Evolutionary conservation across 257 asterid species (phyloP).

Genomic region (Solanum sejunctum): DNA sequence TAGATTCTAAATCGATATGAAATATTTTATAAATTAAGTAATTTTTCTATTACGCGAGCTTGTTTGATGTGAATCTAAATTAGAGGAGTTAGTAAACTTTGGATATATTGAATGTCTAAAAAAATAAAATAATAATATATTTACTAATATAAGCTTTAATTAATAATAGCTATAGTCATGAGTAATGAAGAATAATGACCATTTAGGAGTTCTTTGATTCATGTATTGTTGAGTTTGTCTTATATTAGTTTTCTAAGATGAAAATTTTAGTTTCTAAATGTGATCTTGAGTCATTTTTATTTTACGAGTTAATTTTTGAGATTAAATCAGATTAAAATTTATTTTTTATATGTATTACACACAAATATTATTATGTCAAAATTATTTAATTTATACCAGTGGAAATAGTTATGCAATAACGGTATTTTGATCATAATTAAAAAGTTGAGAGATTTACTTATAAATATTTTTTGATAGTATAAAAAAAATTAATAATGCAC

Average conservation of each 20-base stretch:
- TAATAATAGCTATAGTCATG: background rate
- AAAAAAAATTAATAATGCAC: background rate
- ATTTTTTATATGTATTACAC: background rate
- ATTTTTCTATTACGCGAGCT: background rate
- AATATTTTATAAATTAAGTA: background rate
- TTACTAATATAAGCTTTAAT: background rate
- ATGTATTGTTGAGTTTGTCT: background rate
- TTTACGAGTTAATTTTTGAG: background rate
- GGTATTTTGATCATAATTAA: background rate
- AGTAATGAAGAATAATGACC: background rate
- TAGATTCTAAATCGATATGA: background rate
- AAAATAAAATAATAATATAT: background rate
- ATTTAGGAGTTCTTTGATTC: background rate
- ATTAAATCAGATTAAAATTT: background rate
- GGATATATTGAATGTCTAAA: background rate
- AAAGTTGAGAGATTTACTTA: no score
- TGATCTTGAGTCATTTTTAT: background rate
- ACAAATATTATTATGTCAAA: background rate
- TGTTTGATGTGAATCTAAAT: background rate
- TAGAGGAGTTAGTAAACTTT: background rate
- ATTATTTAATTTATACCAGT: background rate
- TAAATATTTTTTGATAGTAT: no score
- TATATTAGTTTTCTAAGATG: background rate
- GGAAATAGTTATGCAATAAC: background rate
- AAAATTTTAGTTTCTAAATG: background rate